Base-by-base conservation (phyloP, 1,284 basidiomycete species). In the Fomitiporia mediterranea region DNA sequence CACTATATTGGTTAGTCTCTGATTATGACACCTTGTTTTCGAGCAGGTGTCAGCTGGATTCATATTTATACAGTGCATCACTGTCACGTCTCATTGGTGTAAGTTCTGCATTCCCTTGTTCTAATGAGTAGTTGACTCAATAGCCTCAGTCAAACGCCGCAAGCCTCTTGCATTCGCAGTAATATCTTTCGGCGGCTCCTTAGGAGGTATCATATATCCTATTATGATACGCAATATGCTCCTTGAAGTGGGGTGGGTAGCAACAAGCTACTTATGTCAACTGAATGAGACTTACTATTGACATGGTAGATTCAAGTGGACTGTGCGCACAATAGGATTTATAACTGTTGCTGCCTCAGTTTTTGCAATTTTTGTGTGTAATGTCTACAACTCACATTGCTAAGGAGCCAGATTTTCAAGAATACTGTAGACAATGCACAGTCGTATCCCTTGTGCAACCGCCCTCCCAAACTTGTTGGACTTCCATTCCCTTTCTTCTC, bases 21-120 rank as follows among this genome's bases (percentile, higher is more conserved):
- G n/a, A n/a, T n/a, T n/a, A n/a, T n/a, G n/a, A n/a, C n/a, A n/a
- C n/a, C n/a, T n/a, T n/a, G n/a, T n/a, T n/a, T n/a, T n/a, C n/a
- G n/a, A n/a, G 17, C 53, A 76, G 75, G 42, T 74, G 4, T 69
- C 71, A 34, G 70, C 68, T 53, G 78, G 79, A 2, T 69, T 74
- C 11, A 72, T 80, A 17, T 81, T 77, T 58, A 73, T 72, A 4
- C 77, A 79, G 1, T 74, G 74, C 0, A 70, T 73, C 5, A 70
- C 73, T 0, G 72, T 78, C 32, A 63, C 81, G 1, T 69, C 72
- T 2, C 80, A 82, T 62, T 81, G 80, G 75, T 82, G 51, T 52
- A 52, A 11, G 51, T n/a, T 3, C n/a, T 27, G 9, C 8, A 21
- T 38, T 39, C 11, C 7, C 9, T n/a, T 35, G 5, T 21, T 11